Base-by-base conservation (phyloP, 1,284 basidiomycete genomes). In the Coriolopsis trogii region DNA sequence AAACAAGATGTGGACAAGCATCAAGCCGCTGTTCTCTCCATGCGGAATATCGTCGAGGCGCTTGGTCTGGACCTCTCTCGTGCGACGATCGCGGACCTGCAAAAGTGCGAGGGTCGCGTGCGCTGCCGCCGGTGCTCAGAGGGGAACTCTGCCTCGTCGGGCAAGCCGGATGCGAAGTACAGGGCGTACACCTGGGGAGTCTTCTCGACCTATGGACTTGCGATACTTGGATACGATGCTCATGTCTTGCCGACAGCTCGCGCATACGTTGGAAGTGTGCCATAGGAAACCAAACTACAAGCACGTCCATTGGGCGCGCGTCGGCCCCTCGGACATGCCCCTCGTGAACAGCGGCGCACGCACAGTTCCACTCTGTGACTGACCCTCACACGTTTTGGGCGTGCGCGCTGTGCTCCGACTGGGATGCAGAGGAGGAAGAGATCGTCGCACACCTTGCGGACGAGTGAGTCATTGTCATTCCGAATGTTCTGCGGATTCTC, bases 41-140 rank as follows among this genome's bases (percentile, higher is more conserved):
- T 50, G 48, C 16, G 29, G 23, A 25, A n/a, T 6, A 45, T 51
- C 24, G 38, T 51, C 38, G 18, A 25, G 9, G 42, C 49, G 15
- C 24, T 41, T 12, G 49, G 49, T 4, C 42, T 51, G 3, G 49
- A 51, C 16, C 34, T 42, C 6, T 16, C 23, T 23, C 15, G 24
- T 3, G 38, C 49, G 16, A 45, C 49, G 5, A 10, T 40, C n/a
- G 37, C 40, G 3, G 37, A 51, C 0, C 29, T 51, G 37, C n/a
- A 28, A n/a, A 21, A 16, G 20, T 45, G 42, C 30, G 37, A 41
- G 18, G 34, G 12, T 9, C 25, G 41, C 13, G 18, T 49, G 23
- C 43, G 33, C 23, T 45, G 43, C 25, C 29, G 13, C 4, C 18
- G 10, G 10, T 31, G 30, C 23, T 21, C 31, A 4, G 37, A 23